phyloP scores from a whole-genome alignment of 1,284 basidiomycete species.

The Melanopsichium pennsylvanicum region DNA sequence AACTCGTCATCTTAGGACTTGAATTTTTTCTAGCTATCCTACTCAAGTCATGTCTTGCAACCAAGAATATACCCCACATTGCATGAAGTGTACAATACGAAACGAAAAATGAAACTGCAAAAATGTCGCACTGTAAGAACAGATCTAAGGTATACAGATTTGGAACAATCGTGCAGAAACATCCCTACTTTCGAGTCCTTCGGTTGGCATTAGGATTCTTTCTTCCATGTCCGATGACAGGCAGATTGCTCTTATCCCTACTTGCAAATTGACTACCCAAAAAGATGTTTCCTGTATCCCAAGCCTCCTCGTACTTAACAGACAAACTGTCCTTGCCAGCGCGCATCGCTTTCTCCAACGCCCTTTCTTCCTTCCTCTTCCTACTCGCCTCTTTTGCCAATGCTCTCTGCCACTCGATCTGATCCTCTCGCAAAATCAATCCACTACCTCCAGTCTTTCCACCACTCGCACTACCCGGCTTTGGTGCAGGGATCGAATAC shows the following conservation, averaged over 20 bases:
- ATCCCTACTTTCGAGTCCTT: slow-evolving; percentile 34
- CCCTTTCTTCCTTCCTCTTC: slow-evolving; percentile 55
- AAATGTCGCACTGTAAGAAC: not conserved
- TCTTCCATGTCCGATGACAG: slow-evolving; percentile 60
- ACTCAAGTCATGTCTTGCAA: no score
- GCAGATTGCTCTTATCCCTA: slow-evolving; percentile 43
- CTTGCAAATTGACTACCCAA: slow-evolving; percentile 38
- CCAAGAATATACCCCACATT: no score
- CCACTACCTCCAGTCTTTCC: slow-evolving; percentile 50
- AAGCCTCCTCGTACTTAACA: slow-evolving; percentile 61
- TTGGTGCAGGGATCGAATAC: slow-evolving; percentile 91
- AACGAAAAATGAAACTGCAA: no score
- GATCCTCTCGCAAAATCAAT: slow-evolving; percentile 62
- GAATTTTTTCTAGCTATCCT: no score
- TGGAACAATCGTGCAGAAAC: no score
- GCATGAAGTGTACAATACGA: no score
- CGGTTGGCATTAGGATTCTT: slow-evolving; percentile 62
- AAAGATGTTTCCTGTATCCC: slow-evolving; percentile 60
- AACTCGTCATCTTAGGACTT: not conserved
- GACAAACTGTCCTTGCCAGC: slow-evolving; percentile 58
- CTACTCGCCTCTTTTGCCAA: slow-evolving; percentile 51
- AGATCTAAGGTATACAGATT: not conserved
- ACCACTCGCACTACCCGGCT: slow-evolving; percentile 72
- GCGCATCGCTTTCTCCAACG: slow-evolving; percentile 44
- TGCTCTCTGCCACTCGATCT: slow-evolving; percentile 63